phyloP scores from a whole-genome alignment of 2,329 filamentous ascomycete species.

The Sphaerulina populicola region DNA sequence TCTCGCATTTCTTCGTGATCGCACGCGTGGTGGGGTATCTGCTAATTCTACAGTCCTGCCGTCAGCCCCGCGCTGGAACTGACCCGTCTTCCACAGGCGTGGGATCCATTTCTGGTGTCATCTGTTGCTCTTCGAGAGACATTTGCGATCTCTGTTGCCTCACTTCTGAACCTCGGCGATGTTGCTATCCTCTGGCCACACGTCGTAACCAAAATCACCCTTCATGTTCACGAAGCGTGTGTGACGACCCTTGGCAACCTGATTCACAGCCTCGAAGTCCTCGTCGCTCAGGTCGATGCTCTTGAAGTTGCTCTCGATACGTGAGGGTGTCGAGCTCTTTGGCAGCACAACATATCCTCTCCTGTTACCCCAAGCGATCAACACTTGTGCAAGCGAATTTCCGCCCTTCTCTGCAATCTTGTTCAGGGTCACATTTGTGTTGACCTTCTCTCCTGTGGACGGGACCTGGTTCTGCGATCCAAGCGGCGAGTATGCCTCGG shows the following conservation, averaged over 20 bases:
- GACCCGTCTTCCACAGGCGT: too few relatives aligned
- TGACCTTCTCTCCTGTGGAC: conserved; percentile 58
- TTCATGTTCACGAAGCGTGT: conserved; percentile 74
- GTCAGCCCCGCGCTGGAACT: background rate
- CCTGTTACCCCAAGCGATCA: conserved; percentile 58
- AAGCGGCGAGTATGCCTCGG: conserved; percentile 49
- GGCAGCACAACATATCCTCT: conserved; percentile 60
- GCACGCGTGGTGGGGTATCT: background rate
- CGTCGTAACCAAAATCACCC: conserved; percentile 66
- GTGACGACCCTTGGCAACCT: conserved; percentile 58
- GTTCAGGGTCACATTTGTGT: conserved; percentile 52
- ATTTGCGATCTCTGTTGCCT: background rate
- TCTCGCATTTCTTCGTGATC: background rate
- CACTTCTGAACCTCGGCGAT: conserved; percentile 12
- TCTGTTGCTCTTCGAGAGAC: background rate
- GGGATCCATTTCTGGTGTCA: background rate
- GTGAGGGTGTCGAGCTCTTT: conserved; percentile 59
- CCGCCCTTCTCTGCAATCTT: conserved; percentile 51
- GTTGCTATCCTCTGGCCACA: conserved; percentile 11
- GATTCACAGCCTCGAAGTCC: conserved; percentile 53
- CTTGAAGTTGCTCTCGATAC: conserved; percentile 61
- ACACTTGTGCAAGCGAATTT: conserved; percentile 52
- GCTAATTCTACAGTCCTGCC: background rate
- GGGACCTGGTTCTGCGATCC: conserved; percentile 63
- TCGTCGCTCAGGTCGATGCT: conserved; percentile 49